Evolutionary conservation across 306 rosid species (phyloP).

Genomic region (Quercus aquifolioides): DNA sequence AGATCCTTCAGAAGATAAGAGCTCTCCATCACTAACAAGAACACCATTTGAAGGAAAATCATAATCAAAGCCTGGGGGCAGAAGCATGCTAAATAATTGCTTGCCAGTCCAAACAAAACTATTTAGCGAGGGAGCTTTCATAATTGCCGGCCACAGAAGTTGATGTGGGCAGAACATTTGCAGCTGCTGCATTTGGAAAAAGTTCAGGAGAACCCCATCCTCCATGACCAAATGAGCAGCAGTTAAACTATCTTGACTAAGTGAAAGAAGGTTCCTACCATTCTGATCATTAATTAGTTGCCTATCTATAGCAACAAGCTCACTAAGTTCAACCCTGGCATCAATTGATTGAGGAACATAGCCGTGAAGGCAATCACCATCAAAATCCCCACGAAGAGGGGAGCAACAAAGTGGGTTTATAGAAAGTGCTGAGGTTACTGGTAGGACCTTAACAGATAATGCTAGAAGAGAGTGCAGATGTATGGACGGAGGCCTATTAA

Average conservation of each 20-base stretch:
- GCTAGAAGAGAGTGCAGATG: constrained; percentile 90
- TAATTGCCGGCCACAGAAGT: constrained; percentile 43
- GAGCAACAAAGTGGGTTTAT: constrained; percentile 91
- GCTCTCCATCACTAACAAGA: constrained; percentile 53
- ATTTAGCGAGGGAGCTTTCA: constrained; percentile 52
- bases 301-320: constrained; percentile 75
- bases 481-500: constrained; percentile 96
- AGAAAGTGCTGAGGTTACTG: constrained; percentile 55
- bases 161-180: constrained; percentile 54
- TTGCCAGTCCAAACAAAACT: constrained; percentile 73
- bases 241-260: constrained; percentile 87
- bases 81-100: constrained; percentile 76
- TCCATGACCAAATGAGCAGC: constrained; percentile 75
- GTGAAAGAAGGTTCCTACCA: constrained; percentile 83
- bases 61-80: constrained; percentile 67
- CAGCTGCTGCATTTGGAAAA: constrained; percentile 77
- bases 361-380: constrained; percentile 97
- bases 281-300: constrained; percentile 83
- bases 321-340: constrained; percentile 76
- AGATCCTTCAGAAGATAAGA: constrained; percentile 72
- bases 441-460: constrained; percentile 71
- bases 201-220: constrained; percentile 50
- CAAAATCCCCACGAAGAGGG: constrained; percentile 95
- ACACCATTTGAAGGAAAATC: constrained; percentile 48
- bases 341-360: constrained; percentile 79